A percentile compares a stretch with the other conserved stretches of the same genome.
These are phyloP conservation scores for Wallacemonas collosoma DNA, from an alignment of 208 protist species.

Conservation along the genomic window DNA sequence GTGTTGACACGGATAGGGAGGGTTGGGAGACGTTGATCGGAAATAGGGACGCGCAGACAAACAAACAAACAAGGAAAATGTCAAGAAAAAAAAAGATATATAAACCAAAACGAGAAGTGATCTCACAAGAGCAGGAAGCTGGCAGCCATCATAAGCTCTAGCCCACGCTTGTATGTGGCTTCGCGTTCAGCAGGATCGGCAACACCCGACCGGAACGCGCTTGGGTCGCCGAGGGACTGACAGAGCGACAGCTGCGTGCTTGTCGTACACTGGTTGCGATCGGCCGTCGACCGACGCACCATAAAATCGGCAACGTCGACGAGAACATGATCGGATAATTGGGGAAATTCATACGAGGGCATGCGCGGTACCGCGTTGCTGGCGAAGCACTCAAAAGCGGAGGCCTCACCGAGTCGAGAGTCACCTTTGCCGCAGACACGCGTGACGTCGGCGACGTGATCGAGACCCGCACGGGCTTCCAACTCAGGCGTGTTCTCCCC, in stretches of 20 bases:
- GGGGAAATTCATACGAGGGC: slow-evolving; percentile 38
- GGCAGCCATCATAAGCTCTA: slow-evolving; percentile 41
- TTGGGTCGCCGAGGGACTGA: slow-evolving; percentile 30
- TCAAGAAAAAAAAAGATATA: slow-evolving; percentile 4
- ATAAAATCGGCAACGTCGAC: slow-evolving; percentile 42
- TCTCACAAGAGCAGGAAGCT: slow-evolving; percentile 49
- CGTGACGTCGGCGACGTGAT: too few relatives aligned
- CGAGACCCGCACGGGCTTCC: too few relatives aligned
- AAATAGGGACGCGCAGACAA: too few relatives aligned
- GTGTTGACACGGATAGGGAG: too few relatives aligned
- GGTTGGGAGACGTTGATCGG: too few relatives aligned
- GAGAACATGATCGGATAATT: slow-evolving; percentile 30
- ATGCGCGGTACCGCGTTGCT: slow-evolving; percentile 48
- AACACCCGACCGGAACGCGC: background rate
- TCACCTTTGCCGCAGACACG: too few relatives aligned
- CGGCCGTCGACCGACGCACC: slow-evolving; percentile 36
- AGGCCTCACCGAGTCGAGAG: background rate
- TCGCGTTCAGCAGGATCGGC: slow-evolving; percentile 7
- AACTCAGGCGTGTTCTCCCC: background rate
- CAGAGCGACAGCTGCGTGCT: slow-evolving; percentile 23
- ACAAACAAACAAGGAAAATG: slow-evolving; percentile 6
- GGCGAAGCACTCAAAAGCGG: slow-evolving; percentile 35
- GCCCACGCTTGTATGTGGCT: slow-evolving; percentile 21
- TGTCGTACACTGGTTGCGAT: slow-evolving; percentile 32
- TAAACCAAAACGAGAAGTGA: slow-evolving; percentile 8